Base-by-base conservation (phyloP, 306 rosid species). In the Cyamopsis tetragonoloba region DNA sequence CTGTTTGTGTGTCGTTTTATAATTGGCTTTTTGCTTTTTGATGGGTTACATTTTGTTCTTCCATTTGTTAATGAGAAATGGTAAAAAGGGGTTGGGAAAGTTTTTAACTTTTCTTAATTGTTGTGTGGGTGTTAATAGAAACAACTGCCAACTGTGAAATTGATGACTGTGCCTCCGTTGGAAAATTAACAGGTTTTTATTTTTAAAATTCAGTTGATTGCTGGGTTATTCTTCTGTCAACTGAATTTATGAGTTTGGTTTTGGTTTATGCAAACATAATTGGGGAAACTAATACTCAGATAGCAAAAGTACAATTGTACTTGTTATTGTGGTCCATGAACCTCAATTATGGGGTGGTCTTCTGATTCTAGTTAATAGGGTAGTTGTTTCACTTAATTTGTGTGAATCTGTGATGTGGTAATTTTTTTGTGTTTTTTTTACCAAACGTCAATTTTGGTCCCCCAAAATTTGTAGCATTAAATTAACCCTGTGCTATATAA, bases 251-350 rank as follows among this genome's bases (percentile, higher is more conserved):
- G 17, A 56, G 38, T 70, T 18, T 62, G 44, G 59, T 19, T 37
- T 78, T 44, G 37, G 17, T 31, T 49, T 35, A n/a, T 75, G 22
- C 13, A 37, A 47, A 8, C n/a, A 37, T 38, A 48, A 50, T 13
- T 70, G 18, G 31, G 70, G 48, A 67, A 74, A 66, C 73, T 80
- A 8, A 49, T 30, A 54, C 60, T 23, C 22, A 14, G 22, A 47
- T 38, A 17, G 27, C 7, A 22, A 48, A 7, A 4, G 39, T 60
- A 22, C 68, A 12, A n/a, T n/a, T n/a, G n/a, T n/a, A n/a, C n/a
- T n/a, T 50, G 19, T 38, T 37, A 39, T 68, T 24, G 51, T 47
- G 73, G 73, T 51, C 37, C 68, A 7, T 20, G n/a, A 19, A 3
- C 53, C 53, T 17, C 26, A 46, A 46, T 5, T 48, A 41, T 61